Percentiles rank a stretch among this genome's conserved stretches.
Conservation (phyloP, 768 basidiomycete genomes). For the Coprinellus micaceus region DNA sequence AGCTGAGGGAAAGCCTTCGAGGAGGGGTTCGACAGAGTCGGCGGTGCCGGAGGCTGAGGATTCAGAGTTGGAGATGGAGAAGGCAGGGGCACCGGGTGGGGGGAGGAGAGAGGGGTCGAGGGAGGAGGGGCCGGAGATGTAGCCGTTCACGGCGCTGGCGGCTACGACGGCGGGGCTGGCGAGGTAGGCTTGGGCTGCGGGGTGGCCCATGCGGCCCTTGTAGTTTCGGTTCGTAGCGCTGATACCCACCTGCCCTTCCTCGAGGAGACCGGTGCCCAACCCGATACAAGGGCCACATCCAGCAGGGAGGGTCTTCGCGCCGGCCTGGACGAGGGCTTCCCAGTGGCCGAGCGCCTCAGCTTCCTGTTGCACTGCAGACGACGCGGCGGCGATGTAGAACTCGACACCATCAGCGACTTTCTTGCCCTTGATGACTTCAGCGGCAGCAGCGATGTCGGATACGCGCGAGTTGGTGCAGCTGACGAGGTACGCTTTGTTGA, state of each 20-base stretch:
- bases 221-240: conserved; percentile 99
- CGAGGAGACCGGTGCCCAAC: conserved; percentile 84
- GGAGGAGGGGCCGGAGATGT: conserved; percentile 79
- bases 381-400: conserved; percentile 96
- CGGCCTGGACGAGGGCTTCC: conserved; percentile 80
- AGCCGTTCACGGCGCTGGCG: conserved; percentile 89
- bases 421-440: conserved; percentile 79
- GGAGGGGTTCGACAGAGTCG: conserved; percentile 52
- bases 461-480: conserved; percentile 97
- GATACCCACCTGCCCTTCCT: conserved; percentile 94
- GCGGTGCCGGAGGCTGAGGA: conserved; percentile 27
- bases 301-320: conserved; percentile 89
- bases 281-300: conserved; percentile 99
- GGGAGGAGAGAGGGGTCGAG: conserved; percentile 54
- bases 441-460: conserved; percentile 91
- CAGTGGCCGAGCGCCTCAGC: conserved; percentile 84
- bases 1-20: conserved; percentile 75
- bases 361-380: conserved; percentile 87
- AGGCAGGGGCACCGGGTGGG: conserved; percentile 48
- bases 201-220: conserved; percentile 97
- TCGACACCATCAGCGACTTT: conserved; percentile 86
- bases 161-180: conserved; percentile 97
- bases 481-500: conserved; percentile 97
- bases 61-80: conserved; percentile 43
- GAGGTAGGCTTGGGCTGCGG: conserved; percentile 92